Conservation (phyloP, 2,329 filamentous ascomycete genomes). For the Calycina marina region DNA sequence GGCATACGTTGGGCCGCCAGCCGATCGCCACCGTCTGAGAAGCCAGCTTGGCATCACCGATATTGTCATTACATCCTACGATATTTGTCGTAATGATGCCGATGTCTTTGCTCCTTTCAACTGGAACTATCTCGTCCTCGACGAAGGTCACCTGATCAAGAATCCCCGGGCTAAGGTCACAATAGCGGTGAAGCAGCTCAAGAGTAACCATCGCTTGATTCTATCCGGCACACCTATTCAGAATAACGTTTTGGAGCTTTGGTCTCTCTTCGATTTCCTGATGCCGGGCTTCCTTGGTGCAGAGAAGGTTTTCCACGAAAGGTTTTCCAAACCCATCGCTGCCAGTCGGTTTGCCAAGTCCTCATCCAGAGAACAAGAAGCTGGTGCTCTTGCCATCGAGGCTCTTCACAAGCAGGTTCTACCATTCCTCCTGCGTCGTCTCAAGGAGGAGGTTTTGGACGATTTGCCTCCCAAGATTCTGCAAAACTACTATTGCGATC, state of each 20-base stretch:
- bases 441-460: constrained; percentile 95
- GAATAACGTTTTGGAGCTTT: constrained; percentile 92
- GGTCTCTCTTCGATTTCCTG: constrained; percentile 96
- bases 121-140: constrained; percentile 96
- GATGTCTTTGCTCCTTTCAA: constrained; percentile 68
- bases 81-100: constrained; percentile 93
- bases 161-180: constrained; percentile 96
- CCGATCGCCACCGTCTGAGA: constrained; percentile 60
- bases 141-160: constrained; percentile 97
- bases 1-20: constrained; percentile 80
- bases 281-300: constrained; percentile 97
- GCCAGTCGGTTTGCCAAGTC: constrained; percentile 93
- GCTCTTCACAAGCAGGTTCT: constrained; percentile 97
- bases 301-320: constrained; percentile 88
- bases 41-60: constrained; percentile 63
- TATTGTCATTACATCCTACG: constrained; percentile 93
- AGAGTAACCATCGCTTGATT: constrained; percentile 89
- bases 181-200: constrained; percentile 75
- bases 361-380: constrained; percentile 95
- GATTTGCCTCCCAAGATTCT: constrained; percentile 96
- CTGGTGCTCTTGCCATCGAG: constrained; percentile 88
- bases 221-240: constrained; percentile 95
- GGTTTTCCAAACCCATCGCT: constrained; percentile 80
- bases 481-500: constrained; percentile 98
- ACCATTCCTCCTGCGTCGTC: constrained; percentile 83